Evolutionary conservation across 1,284 basidiomycete genomes (phyloP), one percentile per base, ranked within the genome.

Genomic region (Moesziomyces aphidis): DNA sequence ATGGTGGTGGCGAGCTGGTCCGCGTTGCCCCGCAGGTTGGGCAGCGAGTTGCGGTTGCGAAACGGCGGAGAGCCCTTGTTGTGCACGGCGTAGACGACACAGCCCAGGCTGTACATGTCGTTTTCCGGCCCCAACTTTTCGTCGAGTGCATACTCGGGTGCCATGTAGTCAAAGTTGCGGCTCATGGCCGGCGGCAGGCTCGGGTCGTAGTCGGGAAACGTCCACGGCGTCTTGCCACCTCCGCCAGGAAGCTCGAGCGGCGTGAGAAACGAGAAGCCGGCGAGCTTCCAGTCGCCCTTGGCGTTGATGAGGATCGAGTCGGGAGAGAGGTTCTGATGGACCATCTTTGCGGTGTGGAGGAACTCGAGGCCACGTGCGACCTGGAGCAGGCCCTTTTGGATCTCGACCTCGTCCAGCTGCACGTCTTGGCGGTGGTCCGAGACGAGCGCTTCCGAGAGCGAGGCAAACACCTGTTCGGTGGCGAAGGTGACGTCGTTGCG

Each of bases 261-360:
- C 19, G 95, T 94, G 0, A 93, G 47, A 55, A 95, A 87, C 6
- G 92, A 93, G 47, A 98, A 89, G 0, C 95, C 95, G 17, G 92
- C 91, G 51, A 99, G 89, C 86, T 98, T 99, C 96, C 96, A 99
- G 85, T 99, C 96, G 42, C 97, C 96, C 93, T 97, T 80, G 44
- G 72, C 75, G 54, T 84, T 80, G 70, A 82, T 77, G 43, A 78
- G 42, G 21, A 82, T 63, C 11, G 73, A 53, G 17, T 80, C 94
- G 1, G 92, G 91, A 26, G 89, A 91, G 21, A 99, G 86, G 80
- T 99, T 97, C 28, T 93, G 90, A 83, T 99, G 96, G 49, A 99
- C 92, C 56, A 95, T 87, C 75, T 92, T 92, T 1, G 94, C 95
- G 10, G 89, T 90, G 85, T 99, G 96, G 15, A 99, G 86, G 85